Evolutionary conservation across 2,329 filamentous ascomycete genomes (phyloP).

Genomic region (Dissoconium aciculare): DNA sequence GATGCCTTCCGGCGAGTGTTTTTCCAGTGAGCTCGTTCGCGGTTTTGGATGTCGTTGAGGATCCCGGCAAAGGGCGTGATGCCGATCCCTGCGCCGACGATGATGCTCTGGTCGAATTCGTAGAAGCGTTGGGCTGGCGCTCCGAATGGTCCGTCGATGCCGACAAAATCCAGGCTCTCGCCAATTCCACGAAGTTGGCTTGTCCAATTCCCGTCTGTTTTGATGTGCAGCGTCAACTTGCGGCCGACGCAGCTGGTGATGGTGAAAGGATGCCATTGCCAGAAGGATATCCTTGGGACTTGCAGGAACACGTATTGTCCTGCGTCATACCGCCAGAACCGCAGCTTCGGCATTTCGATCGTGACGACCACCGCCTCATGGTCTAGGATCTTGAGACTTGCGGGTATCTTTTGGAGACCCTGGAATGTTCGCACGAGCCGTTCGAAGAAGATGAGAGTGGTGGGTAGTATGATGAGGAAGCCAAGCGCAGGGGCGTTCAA

Average conservation of each 20-base stretch:
- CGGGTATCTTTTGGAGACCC: slow-evolving; percentile 36
- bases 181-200: slow-evolving; percentile 25
- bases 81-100: slow-evolving; percentile 43
- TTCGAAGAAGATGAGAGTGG: slow-evolving; percentile 37
- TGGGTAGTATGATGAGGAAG: slow-evolving; percentile 41
- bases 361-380: slow-evolving; percentile 39
- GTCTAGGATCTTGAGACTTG: slow-evolving; percentile 36
- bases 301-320: slow-evolving; percentile 45
- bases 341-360: slow-evolving; percentile 33
- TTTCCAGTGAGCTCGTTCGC: not conserved
- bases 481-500: slow-evolving; percentile 43
- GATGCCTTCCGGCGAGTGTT: not conserved
- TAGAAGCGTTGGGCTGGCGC: slow-evolving; percentile 45
- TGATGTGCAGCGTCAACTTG: slow-evolving; percentile 42
- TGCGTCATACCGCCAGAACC: slow-evolving; percentile 40
- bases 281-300: slow-evolving; percentile 38
- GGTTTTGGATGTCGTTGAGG: slow-evolving; percentile 37
- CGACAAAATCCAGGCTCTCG: slow-evolving; percentile 24
- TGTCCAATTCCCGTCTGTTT: slow-evolving; percentile 45
- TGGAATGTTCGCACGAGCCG: slow-evolving; percentile 32
- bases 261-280: slow-evolving; percentile 47
- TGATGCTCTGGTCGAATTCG: slow-evolving; percentile 41
- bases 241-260: slow-evolving; percentile 41
- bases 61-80: slow-evolving; percentile 45
- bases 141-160: slow-evolving; percentile 43